Base-by-base conservation (phyloP, 805 yeast species). In the Candida hungchunana region DNA sequence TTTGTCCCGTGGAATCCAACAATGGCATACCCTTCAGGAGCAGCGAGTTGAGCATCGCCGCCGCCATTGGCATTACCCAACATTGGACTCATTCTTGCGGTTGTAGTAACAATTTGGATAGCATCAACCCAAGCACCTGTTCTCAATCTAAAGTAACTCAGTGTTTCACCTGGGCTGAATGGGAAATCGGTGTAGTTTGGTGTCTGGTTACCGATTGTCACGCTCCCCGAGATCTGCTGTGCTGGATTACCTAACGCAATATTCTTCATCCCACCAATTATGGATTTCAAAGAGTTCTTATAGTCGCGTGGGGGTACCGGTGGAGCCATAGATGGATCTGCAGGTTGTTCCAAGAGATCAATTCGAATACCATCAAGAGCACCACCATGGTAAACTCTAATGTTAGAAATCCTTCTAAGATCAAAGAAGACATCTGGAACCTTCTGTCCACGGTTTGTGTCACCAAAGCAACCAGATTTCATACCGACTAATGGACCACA, bases 71-170 rank as follows among this genome's bases (percentile, higher is more conserved):
- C 55, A 32, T 83, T 83, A 11, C 97, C 97, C 46, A 64, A 73
- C 68, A 75, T 60, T 2, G 67, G 69, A 26, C 82, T 73, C 1
- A 64, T 49, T 42, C 78, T 65, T 2, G 82, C 82, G 4, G 54
- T 53, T 38, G 62, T 64, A 3, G 95, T 83, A 14, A 77, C 66
- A 22, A 93, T 63, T 53, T 84, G 93, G 16, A 86, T 63, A 2
- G 82, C 96, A 64, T 93, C 97, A 5, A 93, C 66, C 97, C 97
- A 93, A 2, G 69, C 77, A 9, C 97, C 97, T 27, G 77, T 67
- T 45, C 95, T 68, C 30, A 87, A 62, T 28, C 71, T 67, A 36
- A 89, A 63, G 18, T 80, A 82, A 4, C 66, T 56, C 7, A 90
- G 63, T 8, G 46, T 40, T 53, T 90, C 96, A 31, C 77, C 84